Evolutionary conservation across 805 yeast genomes (phyloP).

Genomic region (Pichia membranifaciens): DNA sequence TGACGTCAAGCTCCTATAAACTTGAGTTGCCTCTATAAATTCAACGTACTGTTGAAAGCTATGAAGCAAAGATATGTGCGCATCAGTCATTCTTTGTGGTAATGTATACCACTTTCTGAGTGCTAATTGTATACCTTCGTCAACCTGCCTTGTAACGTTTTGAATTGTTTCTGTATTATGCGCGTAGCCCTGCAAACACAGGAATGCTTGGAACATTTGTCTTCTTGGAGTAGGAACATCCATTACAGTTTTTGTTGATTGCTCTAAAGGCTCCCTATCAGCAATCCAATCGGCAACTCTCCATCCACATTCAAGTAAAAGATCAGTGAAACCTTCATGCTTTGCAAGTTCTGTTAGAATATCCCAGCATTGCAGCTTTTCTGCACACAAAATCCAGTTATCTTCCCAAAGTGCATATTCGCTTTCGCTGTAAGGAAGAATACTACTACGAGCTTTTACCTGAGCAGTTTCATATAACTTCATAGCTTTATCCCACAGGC

Average conservation of each 20-base stretch:
- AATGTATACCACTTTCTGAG: conserved; percentile 89
- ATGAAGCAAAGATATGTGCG: conserved; percentile 86
- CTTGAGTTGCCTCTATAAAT: conserved; percentile 94
- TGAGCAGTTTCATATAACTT: conserved; percentile 95
- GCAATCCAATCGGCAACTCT: conserved; percentile 97
- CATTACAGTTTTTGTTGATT: conserved; percentile 91
- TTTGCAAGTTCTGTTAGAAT: conserved; percentile 91
- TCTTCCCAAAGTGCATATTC: conserved; percentile 98
- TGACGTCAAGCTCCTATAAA: conserved; percentile 77
- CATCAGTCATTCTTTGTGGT: conserved; percentile 67
- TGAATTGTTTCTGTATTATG: conserved; percentile 83
- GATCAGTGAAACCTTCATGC: conserved; percentile 95
- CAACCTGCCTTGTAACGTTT: conserved; percentile 80
- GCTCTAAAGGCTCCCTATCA: conserved; percentile 90
- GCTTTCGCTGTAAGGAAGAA: conserved; percentile 88
- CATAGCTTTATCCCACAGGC: conserved; percentile 90
- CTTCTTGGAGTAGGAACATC: conserved; percentile 98
- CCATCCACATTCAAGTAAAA: conserved; percentile 98
- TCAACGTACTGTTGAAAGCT: conserved; percentile 97
- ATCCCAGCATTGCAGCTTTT: conserved; percentile 97
- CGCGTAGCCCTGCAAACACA: conserved; percentile 88
- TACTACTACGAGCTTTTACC: conserved; percentile 92
- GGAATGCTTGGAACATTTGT: conserved; percentile 90
- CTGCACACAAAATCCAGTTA: conserved; percentile 96
- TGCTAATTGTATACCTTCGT: conserved; percentile 93